Base-by-base conservation (phyloP, 2,329 filamentous ascomycete species). In the Cordyceps farinosa region DNA sequence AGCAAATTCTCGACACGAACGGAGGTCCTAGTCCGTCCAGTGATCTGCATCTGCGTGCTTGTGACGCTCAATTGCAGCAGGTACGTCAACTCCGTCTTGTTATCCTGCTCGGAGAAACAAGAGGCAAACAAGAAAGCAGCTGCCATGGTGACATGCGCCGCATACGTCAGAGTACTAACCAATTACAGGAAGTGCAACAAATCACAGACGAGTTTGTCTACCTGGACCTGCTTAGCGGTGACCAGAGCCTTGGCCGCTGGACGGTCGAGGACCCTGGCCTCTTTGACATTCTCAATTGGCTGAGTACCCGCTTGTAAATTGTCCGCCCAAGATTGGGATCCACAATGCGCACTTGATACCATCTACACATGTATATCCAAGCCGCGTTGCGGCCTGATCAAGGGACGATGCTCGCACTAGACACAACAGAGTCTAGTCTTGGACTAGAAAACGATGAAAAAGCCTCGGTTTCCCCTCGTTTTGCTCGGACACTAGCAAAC, bases 141-240 rank as follows among this genome's bases (percentile, higher is more conserved):
- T n/a, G 38, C 27, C 22, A 22, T 34, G 9, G 29, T 44, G 27
- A 13, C 56, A 47, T 40, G 54, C 47, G 40, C 5, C 29, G 40
- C 13, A 17, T 32, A 44, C 53, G 13, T 52, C 47, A 50, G 45
- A 38, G 32, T 70, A 30, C 13, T 17, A 30, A 51, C 61, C 65
- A 27, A 52, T 53, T 34, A 13, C 62, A 86, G 86, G 85, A 88
- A 69, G 77, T 88, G 52, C 76, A 80, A 38, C 76, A 76, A 45
- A 81, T 88, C 67, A 85, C 81, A 47, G 86, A 89, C 72, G 84
- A 88, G 61, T 70, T 74, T 42, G 78, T 88, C 65, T 88, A 88
- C 72, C 72, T 75, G 53, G 79, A 86, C 64, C 78, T 88, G 61
- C 79, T 81, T 65, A 71, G 75, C 42, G 80, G 80, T 27, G 86